Base-by-base conservation (phyloP, 176 grass and related monocot genomes). In the Cenchrus purpureus region DNA sequence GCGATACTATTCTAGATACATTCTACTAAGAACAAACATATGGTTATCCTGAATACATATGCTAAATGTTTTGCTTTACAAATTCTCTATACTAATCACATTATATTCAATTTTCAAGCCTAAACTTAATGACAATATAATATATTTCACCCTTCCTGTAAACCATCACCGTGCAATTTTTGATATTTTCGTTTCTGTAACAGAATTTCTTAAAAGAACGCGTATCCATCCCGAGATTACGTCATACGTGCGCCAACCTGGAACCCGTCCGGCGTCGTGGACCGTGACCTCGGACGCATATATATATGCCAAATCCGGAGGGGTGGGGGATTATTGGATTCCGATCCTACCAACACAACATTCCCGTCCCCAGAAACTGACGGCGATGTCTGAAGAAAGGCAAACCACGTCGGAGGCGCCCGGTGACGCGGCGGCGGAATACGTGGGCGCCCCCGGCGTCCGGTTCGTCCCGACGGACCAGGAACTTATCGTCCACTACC, bases 401-500 rank as follows among this genome's bases (percentile, higher is more conserved):
- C 25, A 25, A 80, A 32, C 25, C 1, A 61, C 71, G 48, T 6
- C 60, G 46, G 10, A 6, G 45, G 8, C 25, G 62, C 50, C 46
- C 16, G 60, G 44, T 12, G 61, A 37, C 7, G 61, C 0, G 57
- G 45, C 44, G 16, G n/a, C 1, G 15, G 46, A 11, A 1, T 9
- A 73, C 53, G 8, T 82, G 67, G 0, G 2, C 22, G 54, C 2
- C 40, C 14, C 68, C 54, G 81, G 81, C 68, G 56, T 83, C 22
- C 40, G 55, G 25, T 83, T 83, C 68, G 15, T 1, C 14, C 80
- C 80, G n/a, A 31, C 8, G 52, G 67, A 82, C 54, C 1, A 2
- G 9, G 80, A 73, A 13, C 55, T 73, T 9, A 83, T 73, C 54
- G 4, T 28, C 42, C 3, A 13, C 7, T 83, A 83, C 68, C 80